Percentiles rank a stretch among this genome's conserved stretches.
phyloP scores from a whole-genome alignment of 306 rosid genomes.

The Cicer judaicum region DNA sequence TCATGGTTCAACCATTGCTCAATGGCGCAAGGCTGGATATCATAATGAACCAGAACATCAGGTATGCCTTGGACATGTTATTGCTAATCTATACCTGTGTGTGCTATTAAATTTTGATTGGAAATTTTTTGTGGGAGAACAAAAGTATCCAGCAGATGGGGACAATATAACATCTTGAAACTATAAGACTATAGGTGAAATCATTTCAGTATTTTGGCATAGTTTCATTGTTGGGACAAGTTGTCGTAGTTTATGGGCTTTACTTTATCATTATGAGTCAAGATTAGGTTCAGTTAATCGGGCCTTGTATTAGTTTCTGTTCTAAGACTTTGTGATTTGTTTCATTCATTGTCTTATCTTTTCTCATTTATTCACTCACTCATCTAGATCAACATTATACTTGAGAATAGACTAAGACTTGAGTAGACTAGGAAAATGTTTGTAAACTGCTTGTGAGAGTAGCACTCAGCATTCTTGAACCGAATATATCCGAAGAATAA shows the following conservation, averaged over 20 bases:
- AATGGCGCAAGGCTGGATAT: conserved; percentile 97
- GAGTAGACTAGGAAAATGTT: no score
- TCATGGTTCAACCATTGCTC: conserved; percentile 98
- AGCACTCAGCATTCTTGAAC: no score
- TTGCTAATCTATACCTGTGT: conserved; percentile 9
- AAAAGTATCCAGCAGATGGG: conserved; percentile 9
- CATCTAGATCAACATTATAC: no score
- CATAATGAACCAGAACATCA: conserved; percentile 89
- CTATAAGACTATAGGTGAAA: conserved; percentile 13
- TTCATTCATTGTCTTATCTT: background rate
- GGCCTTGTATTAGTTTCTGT: background rate
- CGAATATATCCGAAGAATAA: no score
- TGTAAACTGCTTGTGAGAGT: no score
- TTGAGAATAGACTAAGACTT: no score
- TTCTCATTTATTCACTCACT: no score
- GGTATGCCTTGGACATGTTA: conserved; percentile 52
- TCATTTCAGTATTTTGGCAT: background rate
- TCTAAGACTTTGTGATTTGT: background rate
- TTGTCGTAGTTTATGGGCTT: background rate
- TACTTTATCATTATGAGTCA: background rate
- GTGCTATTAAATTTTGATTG: background rate
- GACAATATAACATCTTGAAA: conserved; percentile 13
- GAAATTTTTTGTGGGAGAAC: conserved; percentile 19
- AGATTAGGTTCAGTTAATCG: background rate
- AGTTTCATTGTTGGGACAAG: background rate